A percentile compares a stretch with the other conserved stretches of the same genome.
Evolutionary conservation across 257 asterid species (phyloP).

Genomic region (Knoxia roxburghii): DNA sequence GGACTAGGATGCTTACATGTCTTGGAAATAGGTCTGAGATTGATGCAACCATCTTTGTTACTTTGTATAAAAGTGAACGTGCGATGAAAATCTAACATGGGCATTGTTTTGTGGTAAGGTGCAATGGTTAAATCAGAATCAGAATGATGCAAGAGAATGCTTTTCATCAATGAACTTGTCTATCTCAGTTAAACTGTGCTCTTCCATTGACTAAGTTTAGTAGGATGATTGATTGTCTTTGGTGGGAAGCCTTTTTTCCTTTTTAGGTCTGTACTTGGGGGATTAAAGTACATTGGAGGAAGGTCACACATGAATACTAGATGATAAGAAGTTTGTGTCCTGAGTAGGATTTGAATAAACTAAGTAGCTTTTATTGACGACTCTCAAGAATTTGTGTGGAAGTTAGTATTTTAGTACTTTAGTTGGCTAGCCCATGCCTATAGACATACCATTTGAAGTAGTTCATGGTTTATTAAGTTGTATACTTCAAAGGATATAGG

Average conservation of each 20-base stretch:
- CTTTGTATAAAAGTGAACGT: not conserved
- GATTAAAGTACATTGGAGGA: not conserved
- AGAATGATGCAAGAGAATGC: not conserved
- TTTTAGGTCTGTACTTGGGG: not conserved
- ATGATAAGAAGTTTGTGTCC: not conserved
- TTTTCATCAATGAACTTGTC: not conserved
- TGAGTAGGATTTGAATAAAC: not conserved
- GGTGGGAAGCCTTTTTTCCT: not conserved
- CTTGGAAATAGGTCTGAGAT: no score
- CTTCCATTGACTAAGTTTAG: no score
- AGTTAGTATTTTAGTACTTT: no score
- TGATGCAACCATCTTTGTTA: not conserved
- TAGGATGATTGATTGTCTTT: no score
- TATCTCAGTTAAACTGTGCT: no score
- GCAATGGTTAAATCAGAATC: not conserved
- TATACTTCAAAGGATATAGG: not conserved
- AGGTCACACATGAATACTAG: no score
- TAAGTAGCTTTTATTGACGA: not conserved
- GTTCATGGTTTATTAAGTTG: no score
- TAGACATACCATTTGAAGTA: not conserved
- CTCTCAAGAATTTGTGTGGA: not conserved
- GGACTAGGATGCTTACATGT: not conserved
- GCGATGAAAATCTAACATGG: not conserved
- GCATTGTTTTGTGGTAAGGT: not conserved
- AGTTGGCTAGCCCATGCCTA: not conserved